Base-by-base conservation (phyloP, 345 rosid species). In the Syzygium jambos region DNA sequence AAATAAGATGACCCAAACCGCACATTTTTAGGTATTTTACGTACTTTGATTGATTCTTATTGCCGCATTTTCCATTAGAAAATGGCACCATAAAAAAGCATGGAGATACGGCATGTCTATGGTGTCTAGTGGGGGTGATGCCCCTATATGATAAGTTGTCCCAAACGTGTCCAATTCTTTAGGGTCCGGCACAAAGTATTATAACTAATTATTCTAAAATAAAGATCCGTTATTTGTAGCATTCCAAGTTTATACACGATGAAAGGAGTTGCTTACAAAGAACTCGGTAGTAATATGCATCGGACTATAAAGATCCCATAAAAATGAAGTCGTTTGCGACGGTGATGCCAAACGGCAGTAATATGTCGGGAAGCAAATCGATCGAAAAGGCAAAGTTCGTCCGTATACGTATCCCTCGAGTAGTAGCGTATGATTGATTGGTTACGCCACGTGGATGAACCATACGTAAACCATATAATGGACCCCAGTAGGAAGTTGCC, bases 1-100 rank as follows among this genome's bases (percentile, higher is more conserved):
- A 30, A 68, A 68, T 16, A 4, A 68, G 5, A 16, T 9, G 78
- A 8, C 12, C 43, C 22, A 30, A 68, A 43, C 43, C 12, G 34
- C 11, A 16, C 23, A 30, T 30, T 16, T 68, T 30, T 16, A 68
- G 11, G 19, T 0, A 17, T 30, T 68, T 68, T 17, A 30, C 22
- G 0, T 30, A 2, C 12, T 65, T 65, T 0, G 41, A 65, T 65
- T 65, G 78, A 65, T 16, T 65, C 0, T 19, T 7, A 25, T 61
- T 61, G 22, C 41, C 1, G 2, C 78, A 65, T 29, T 65, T 15
- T 30, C 41, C 17, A 65, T 0, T 65, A 14, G 41, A 65, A 65
- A 15, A 3, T 29, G 38, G 78, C 68, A 1, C 16, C 16, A 27
- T 27, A n/a, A 27, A 61, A 61, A 61, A 61, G 19, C 73, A n/a